Evolutionary conservation across 2,329 filamentous ascomycete species (phyloP).

Genomic region (Penicillium sp.): DNA sequence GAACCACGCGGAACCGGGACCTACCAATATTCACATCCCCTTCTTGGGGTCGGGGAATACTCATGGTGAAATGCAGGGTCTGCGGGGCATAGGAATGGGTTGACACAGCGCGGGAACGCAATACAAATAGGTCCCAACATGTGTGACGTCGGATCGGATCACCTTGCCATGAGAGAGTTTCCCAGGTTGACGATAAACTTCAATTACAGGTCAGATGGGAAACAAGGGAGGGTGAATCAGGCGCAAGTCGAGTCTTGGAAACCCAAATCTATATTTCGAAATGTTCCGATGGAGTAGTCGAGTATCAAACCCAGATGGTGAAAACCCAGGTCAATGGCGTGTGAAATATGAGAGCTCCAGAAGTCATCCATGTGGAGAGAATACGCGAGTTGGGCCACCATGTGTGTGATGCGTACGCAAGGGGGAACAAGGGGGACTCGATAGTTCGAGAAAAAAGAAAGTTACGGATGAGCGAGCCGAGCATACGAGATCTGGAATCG

Average conservation of each 20-base stretch:
- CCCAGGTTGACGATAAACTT: slow-evolving; percentile 2
- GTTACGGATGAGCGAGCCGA: not conserved
- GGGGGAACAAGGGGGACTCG: not conserved
- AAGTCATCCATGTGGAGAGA: not conserved
- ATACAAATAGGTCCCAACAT: slow-evolving; percentile 6
- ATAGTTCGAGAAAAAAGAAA: not conserved
- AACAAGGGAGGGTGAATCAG: slow-evolving; percentile 21
- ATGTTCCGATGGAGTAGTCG: not conserved
- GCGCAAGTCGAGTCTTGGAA: not conserved
- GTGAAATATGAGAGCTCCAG: not conserved
- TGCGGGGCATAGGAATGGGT: not conserved
- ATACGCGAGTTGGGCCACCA: not conserved
- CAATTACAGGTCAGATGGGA: slow-evolving; percentile 17
- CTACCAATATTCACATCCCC: slow-evolving; percentile 25
- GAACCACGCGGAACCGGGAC: not conserved
- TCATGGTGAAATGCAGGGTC: slow-evolving; percentile 12
- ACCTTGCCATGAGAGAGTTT: not conserved
- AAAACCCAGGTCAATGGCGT: too few relatives aligned
- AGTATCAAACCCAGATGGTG: not conserved
- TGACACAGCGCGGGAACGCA: not conserved
- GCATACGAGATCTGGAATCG: not conserved
- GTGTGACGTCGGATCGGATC: not conserved
- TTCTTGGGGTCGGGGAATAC: slow-evolving; percentile 19
- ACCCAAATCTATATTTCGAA: not conserved
- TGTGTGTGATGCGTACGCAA: too few relatives aligned